Percentiles rank a stretch among this genome's conserved stretches.
These are phyloP conservation scores for Aaosphaeria arxii DNA, from an alignment of 2,329 filamentous ascomycete genomes.

Conservation along the genomic window DNA sequence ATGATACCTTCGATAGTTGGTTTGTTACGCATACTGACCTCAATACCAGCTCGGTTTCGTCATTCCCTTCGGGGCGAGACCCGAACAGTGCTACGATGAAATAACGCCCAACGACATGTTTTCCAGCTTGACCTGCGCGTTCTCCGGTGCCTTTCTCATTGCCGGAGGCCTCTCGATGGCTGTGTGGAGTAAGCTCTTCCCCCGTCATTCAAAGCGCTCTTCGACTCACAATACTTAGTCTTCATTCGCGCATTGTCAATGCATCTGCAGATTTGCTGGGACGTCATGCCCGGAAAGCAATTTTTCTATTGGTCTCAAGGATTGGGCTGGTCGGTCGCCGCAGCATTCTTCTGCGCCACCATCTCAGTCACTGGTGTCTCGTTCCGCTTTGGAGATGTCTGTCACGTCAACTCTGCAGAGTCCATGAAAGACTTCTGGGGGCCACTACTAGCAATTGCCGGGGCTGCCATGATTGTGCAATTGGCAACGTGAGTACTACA, in stretches of 20 bases:
- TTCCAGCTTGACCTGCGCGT: conserved; percentile 75
- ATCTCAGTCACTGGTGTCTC: conserved; percentile 87
- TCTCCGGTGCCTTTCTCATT: conserved; percentile 82
- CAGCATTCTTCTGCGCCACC: conserved; percentile 70
- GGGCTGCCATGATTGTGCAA: conserved; percentile 73
- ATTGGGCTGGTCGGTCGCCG: conserved; percentile 80
- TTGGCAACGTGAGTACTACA: conserved; percentile 67
- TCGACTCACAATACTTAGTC: conserved; percentile 40
- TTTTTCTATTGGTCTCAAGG: conserved; percentile 86
- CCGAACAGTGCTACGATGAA: conserved; percentile 78
- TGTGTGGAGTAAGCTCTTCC: conserved; percentile 65
- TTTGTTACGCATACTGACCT: conserved; percentile 4
- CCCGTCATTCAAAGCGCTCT: not conserved
- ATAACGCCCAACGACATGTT: conserved; percentile 96
- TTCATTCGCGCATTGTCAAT: conserved; percentile 87
- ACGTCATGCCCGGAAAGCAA: conserved; percentile 78
- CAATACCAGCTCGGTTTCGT: conserved; percentile 74
- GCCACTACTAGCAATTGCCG: conserved; percentile 76
- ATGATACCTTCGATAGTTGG: not conserved
- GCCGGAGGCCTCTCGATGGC: conserved; percentile 80
- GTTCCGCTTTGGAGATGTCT: conserved; percentile 86
- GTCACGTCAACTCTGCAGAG: conserved; percentile 89
- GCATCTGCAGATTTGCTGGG: conserved; percentile 98
- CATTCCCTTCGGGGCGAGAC: conserved; percentile 74
- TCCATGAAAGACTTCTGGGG: conserved; percentile 88